Percentiles rank a stretch among this genome's conserved stretches.
Conservation (phyloP, 441 rosid genomes). For the Manihot esculenta region DNA sequence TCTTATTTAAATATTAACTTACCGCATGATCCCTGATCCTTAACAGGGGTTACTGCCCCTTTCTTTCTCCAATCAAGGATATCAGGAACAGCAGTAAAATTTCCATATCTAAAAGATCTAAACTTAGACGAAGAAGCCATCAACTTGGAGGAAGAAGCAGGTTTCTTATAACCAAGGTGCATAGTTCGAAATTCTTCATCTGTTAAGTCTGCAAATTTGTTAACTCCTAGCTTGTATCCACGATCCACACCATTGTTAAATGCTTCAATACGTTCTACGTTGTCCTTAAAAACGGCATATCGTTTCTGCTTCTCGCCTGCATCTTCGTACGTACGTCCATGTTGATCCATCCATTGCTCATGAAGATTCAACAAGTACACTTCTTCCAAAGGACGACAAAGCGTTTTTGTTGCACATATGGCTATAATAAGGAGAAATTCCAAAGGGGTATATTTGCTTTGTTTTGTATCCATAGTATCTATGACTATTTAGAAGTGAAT, state of each 20-base stretch:
- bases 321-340: slow-evolving; percentile 47
- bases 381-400: slow-evolving; percentile 38
- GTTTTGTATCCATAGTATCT: slow-evolving; percentile 29
- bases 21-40: slow-evolving; percentile 80
- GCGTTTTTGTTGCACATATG: slow-evolving; percentile 25
- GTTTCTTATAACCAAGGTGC: slow-evolving; percentile 52
- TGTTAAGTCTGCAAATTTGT: slow-evolving; percentile 76
- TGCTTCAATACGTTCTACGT: slow-evolving; percentile 33
- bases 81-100: slow-evolving; percentile 33
- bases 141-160: slow-evolving; percentile 38
- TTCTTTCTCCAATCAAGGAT: slow-evolving; percentile 66
- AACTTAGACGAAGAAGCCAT: slow-evolving; percentile 34
- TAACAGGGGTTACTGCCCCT: slow-evolving; percentile 62
- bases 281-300: slow-evolving; percentile 36
- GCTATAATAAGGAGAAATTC: slow-evolving; percentile 33
- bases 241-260: slow-evolving; percentile 32
- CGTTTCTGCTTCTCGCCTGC: slow-evolving; percentile 34
- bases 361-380: slow-evolving; percentile 32
- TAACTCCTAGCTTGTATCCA: slow-evolving; percentile 61
- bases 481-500: neutral
- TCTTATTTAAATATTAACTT: neutral
- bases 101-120: slow-evolving; percentile 41
- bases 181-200: slow-evolving; percentile 55
- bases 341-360: slow-evolving; percentile 45
- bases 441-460: slow-evolving; percentile 9